Evolutionary conservation across 768 basidiomycete species (phyloP), one percentile per base, ranked within the genome.

Genomic region (Boletus tomentosulus): DNA sequence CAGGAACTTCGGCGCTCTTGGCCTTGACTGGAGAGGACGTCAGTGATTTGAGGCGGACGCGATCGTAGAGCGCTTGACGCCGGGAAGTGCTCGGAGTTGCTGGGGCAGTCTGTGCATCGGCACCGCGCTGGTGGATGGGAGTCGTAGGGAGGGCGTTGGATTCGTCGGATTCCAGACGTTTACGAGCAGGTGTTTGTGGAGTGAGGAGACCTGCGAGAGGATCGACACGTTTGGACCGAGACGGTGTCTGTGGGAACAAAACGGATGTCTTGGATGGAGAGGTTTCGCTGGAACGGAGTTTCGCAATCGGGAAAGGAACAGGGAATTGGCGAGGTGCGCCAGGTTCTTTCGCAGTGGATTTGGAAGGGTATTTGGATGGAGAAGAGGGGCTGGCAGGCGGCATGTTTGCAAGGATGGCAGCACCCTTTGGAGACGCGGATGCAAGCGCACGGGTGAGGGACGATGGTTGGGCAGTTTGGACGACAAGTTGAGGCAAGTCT

Each of bases 51-150:
- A 86, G 85, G 16, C 86, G 85, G 44, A 92, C 74, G 38, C 90
- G 87, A 58, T 92, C 90, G 60, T 89, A 89, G 2, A 93, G 73
- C 8, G 91, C 91, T 62, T 85, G 83, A 43, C 90, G 79, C 42
- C 90, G 80, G 34, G 90, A 86, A 34, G 84, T 84, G 15, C 81
- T 81, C 1, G 89, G 89, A 6, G 88, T 91, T 58, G 81, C 70
- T 5, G 85, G 80, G 27, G 79, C 78, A 1, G 86, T 86, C 42
- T 71, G 59, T 1, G 83, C 81, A 46, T 74, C 67, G 31, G 75
- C 46, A 13, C 83, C 85, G 49, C 76, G 75, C 65, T 86, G 86
- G 57, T 80, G 85, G 38, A 77, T 75, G 19, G 88, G 87, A 0
- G 89, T 92, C 3, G 78, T 81, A 15, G 86, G 84, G 24, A 79